Conservation (phyloP, 371 early-diverging fungal species). For the Rhizomucor pusillus region DNA sequence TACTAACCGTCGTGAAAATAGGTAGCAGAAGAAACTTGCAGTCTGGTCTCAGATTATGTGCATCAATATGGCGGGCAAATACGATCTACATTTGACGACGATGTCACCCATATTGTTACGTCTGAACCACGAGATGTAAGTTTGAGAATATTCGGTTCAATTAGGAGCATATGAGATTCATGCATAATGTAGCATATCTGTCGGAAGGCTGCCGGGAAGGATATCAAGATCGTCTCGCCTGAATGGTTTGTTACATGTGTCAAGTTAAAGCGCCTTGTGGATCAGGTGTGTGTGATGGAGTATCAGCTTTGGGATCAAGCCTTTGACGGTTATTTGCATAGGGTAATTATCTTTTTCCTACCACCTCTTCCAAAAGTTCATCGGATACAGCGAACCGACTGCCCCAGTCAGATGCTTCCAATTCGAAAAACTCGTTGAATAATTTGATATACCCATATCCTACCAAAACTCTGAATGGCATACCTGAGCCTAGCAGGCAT, state of each 20-base stretch:
- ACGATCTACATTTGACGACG: slow-evolving; percentile 31
- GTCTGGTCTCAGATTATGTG: slow-evolving; percentile 44
- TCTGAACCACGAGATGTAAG: slow-evolving; percentile 48
- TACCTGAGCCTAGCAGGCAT: slow-evolving; percentile 10
- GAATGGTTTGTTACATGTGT: slow-evolving; percentile 81
- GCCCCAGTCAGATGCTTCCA: neutral
- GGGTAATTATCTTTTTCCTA: slow-evolving; percentile 46
- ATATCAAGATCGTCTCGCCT: slow-evolving; percentile 67
- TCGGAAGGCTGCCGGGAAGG: slow-evolving; percentile 41
- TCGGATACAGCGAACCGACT: neutral
- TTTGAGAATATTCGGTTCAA: too few species aligned
- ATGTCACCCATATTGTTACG: slow-evolving; percentile 63
- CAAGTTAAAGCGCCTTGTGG: slow-evolving; percentile 47
- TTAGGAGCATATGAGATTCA: too few species aligned
- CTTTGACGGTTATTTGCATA: neutral
- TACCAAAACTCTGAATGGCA: neutral
- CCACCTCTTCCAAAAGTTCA: slow-evolving; percentile 27
- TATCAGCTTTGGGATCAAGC: too few species aligned
- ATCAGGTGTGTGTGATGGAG: slow-evolving; percentile 39
- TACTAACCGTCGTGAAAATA: neutral
- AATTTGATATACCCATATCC: slow-evolving; percentile 13
- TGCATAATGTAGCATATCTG: slow-evolving; percentile 41
- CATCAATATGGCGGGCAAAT: slow-evolving; percentile 60
- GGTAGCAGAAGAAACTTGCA: slow-evolving; percentile 50
- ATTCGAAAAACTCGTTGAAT: neutral